Percentiles rank a stretch among this genome's conserved stretches.
Conservation (phyloP, 2,329 filamentous ascomycete genomes). For the Phialophora expanda region DNA sequence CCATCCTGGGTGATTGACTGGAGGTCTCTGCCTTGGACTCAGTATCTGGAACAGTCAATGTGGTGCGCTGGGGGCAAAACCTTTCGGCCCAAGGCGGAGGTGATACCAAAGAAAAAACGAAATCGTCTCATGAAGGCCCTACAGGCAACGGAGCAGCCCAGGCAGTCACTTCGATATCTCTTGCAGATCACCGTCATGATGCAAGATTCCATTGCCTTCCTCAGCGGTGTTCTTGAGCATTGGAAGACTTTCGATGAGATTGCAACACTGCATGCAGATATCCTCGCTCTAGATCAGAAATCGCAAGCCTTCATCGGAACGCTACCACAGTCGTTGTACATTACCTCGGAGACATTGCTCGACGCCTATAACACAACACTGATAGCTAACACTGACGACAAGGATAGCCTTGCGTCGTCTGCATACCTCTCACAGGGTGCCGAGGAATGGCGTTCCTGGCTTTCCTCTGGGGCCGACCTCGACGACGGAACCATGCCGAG, state of each 20-base stretch:
- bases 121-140: conserved; percentile 18
- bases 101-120: conserved; percentile 21
- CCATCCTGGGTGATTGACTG: conserved; percentile 28
- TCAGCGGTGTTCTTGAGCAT: conserved; percentile 17
- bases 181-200: conserved; percentile 23
- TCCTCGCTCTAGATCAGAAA: conserved; percentile 11
- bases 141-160: neutral
- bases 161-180: conserved; percentile 7
- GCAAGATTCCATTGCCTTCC: conserved; percentile 12
- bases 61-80: conserved; percentile 19
- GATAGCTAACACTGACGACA: conserved; percentile 22
- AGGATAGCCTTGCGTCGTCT: conserved; percentile 18
- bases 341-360: conserved; percentile 19
- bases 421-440: conserved; percentile 12
- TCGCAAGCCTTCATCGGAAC: conserved; percentile 7
- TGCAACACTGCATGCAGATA: neutral
- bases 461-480: conserved; percentile 5
- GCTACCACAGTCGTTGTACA: conserved; percentile 12
- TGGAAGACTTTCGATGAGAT: neutral
- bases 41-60: conserved; percentile 15
- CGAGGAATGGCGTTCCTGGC: conserved; percentile 24
- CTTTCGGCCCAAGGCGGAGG: conserved; percentile 20
- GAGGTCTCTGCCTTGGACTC: conserved; percentile 17
- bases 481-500: neutral
- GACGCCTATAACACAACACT: conserved; percentile 27